A percentile compares a stretch with the other conserved stretches of the same genome.
These are phyloP conservation scores for Biscogniauxia marginata DNA, from an alignment of 2,329 filamentous ascomycete genomes.

Conservation along the genomic window DNA sequence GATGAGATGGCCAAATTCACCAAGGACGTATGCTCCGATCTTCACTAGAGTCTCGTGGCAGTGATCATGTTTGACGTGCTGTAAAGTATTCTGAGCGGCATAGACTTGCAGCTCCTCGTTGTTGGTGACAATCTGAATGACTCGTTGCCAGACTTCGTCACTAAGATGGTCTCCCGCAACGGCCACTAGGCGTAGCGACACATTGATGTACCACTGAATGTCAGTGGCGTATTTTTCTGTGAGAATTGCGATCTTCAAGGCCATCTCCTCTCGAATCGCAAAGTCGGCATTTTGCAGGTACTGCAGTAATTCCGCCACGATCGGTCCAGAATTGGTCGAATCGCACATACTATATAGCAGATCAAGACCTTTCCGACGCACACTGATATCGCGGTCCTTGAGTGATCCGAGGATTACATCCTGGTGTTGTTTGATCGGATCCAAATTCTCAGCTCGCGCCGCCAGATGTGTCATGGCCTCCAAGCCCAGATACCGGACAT, in stretches of 20 bases:
- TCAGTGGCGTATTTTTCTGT: constrained; percentile 99
- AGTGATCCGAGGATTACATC: constrained; percentile 92
- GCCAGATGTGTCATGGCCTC: constrained; percentile 99
- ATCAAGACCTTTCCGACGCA: constrained; percentile 91
- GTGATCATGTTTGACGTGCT: constrained; percentile 88
- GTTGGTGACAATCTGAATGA: constrained; percentile 98
- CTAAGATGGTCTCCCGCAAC: constrained; percentile 98
- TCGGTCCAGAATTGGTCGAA: constrained; percentile 85
- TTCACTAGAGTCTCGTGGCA: constrained; percentile 98
- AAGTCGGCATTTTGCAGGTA: constrained; percentile 97
- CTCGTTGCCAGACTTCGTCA: constrained; percentile 98
- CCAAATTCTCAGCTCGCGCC: constrained; percentile 86
- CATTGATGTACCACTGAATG: constrained; percentile 99
- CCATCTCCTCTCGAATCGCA: constrained; percentile 98
- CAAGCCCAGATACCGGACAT: constrained; percentile 90
- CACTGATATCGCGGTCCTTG: constrained; percentile 94
- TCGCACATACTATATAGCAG: constrained; percentile 99
- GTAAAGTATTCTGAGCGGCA: constrained; percentile 87
- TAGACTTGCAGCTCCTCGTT: constrained; percentile 98
- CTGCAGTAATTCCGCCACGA: constrained; percentile 89
- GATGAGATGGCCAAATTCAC: constrained; percentile 95
- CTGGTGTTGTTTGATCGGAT: constrained; percentile 97
- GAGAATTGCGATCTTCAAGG: constrained; percentile 95
- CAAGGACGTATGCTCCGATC: constrained; percentile 93
- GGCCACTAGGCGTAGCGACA: constrained; percentile 87